Base-by-base conservation (phyloP, 176 grass and related monocot species). In the Tillandsia fasciculata region DNA sequence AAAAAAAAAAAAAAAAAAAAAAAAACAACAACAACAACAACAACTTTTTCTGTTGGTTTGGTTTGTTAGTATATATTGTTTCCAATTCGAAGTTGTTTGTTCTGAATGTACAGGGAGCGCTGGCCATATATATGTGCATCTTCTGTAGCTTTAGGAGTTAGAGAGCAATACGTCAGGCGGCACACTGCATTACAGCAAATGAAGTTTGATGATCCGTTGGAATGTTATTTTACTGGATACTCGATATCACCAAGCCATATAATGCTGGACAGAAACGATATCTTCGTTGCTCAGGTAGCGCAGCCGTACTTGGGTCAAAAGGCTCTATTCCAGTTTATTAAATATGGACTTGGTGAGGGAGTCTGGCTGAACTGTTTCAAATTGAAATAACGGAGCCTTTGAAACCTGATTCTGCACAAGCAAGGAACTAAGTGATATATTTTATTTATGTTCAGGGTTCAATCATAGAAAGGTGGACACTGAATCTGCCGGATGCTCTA, bases 51-150 rank as follows among this genome's bases (percentile, higher is more conserved):
- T 61, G 15, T 18, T 61, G 15, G 4, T 42, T 61, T 22, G 3
- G 13, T 61, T 17, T 61, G 22, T 61, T 18, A 18, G 7, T 61
- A 5, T 61, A n/a, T 0, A 61, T 23, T 61, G 6, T 20, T 61
- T 61, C 33, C 33, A 42, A 4, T 18, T 10, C 66, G 17, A 75
- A 42, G 50, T 53, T 47, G 64, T 68, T 20, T 61, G 56, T n/a
- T 61, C 0, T 61, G 56, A 82, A 82, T 13, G 29, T 71, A 59
- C 49, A 96, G 93, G 75, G 67, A 80, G 75, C 82, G 75, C 67
- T 96, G 88, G 88, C 83, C 93, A n/a, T 76, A 66, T 89, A 76
- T 80, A 69, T 51, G 57, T 51, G 27, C 91, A 70, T 72, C 81
- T 53, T 3, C 9, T 81, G 81, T 71, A 72, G 74, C 66, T 67